Conservation (phyloP, 495 filamentous ascomycete species). For the Lepidopterella palustris region DNA sequence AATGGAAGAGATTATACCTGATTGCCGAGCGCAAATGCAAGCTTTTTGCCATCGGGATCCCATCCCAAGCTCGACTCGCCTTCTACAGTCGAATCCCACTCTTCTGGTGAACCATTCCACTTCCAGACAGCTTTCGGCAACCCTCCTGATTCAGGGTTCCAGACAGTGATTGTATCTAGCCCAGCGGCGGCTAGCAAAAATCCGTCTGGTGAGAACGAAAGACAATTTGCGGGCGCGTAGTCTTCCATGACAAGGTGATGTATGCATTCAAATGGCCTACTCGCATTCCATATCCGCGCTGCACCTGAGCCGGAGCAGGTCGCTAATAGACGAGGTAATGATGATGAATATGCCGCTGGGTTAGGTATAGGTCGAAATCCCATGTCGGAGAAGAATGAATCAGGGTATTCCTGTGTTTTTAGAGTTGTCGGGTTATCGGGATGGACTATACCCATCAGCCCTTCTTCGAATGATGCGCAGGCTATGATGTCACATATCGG, state of each 20-base stretch:
- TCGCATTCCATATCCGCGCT: conserved; percentile 19
- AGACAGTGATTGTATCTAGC: conserved; percentile 18
- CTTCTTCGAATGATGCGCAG: conserved; percentile 17
- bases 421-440: conserved; percentile 11
- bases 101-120: conserved; percentile 28
- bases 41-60: conserved; percentile 67
- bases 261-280: conserved; percentile 15
- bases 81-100: conserved; percentile 10
- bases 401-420: conserved; percentile 13
- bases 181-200: conserved; percentile 7
- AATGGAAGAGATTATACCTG: conserved; percentile 47
- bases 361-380: conserved; percentile 13
- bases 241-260: conserved; percentile 6
- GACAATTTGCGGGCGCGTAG: not conserved
- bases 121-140: conserved; percentile 11
- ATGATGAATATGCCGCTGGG: not conserved
- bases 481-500: conserved; percentile 21
- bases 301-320: conserved; percentile 13
- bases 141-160: conserved; percentile 12
- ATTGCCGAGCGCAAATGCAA: conserved; percentile 65
- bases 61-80: conserved; percentile 56
- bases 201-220: conserved; percentile 20
- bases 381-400: conserved; percentile 13
- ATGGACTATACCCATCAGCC: conserved; percentile 18
- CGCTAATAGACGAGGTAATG: conserved; percentile 9